Conservation (phyloP, 495 filamentous ascomycete species). For the Mytilinidion resinicola region DNA sequence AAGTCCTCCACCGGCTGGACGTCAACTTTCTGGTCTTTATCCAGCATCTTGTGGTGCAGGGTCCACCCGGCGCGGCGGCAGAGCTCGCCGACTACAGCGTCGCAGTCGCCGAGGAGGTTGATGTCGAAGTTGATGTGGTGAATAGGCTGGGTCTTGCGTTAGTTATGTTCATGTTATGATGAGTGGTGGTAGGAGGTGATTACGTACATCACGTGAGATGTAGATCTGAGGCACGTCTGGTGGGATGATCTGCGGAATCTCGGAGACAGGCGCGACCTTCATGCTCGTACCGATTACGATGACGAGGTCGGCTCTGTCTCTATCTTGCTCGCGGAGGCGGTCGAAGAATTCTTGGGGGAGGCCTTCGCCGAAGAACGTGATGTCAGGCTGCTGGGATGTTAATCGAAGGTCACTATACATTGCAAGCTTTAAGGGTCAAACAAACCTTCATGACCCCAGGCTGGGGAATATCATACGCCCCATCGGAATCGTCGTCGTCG, state of each 20-base stretch:
- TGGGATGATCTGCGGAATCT: conserved; percentile 77
- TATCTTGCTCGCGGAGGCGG: conserved; percentile 71
- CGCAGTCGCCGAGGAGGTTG: conserved; percentile 88
- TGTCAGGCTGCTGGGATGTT: conserved; percentile 56
- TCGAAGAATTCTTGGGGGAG: conserved; percentile 80
- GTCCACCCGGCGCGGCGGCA: conserved; percentile 81
- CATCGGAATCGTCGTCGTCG: conserved; percentile 66
- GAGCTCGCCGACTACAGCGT: conserved; percentile 83
- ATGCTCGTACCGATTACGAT: conserved; percentile 95
- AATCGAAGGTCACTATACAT: conserved; percentile 13
- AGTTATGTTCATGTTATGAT: not conserved
- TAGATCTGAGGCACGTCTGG: conserved; percentile 84
- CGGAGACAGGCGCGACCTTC: conserved; percentile 90
- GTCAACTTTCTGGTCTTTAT: conserved; percentile 29
- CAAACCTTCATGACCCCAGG: conserved; percentile 80
- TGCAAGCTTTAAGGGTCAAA: not conserved
- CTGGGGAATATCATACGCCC: conserved; percentile 59
- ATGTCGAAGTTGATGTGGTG: conserved; percentile 91
- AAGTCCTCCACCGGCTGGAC: conserved; percentile 15
- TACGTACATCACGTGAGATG: conserved; percentile 70
- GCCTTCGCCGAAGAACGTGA: conserved; percentile 93
- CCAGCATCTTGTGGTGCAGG: conserved; percentile 82
- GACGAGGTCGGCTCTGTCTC: conserved; percentile 76
- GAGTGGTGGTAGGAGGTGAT: not conserved
- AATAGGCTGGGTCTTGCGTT: conserved; percentile 51